Conservation (phyloP, 192 early-diverging fungal species). For the Linnemannia exigua region DNA sequence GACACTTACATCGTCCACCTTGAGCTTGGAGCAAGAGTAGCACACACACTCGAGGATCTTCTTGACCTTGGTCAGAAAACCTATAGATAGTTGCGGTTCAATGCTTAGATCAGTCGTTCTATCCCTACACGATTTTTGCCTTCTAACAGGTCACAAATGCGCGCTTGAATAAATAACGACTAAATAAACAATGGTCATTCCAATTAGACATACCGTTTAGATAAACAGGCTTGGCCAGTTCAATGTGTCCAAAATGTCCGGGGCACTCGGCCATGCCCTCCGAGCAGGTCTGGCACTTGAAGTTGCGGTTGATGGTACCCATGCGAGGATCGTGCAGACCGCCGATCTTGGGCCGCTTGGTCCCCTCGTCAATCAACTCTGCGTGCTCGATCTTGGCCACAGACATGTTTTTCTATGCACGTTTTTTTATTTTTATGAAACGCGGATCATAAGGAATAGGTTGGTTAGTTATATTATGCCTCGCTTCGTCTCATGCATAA, state of each 20-base stretch:
- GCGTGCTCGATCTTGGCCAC: constrained; percentile 93
- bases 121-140: constrained; percentile 9
- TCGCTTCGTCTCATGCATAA: not conserved
- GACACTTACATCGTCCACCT: constrained; percentile 79
- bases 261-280: constrained; percentile 96
- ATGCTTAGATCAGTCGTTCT: not conserved
- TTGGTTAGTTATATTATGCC: constrained; percentile 4
- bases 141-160: not conserved
- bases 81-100: constrained; percentile 56
- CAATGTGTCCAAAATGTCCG: constrained; percentile 98
- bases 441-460: constrained; percentile 8
- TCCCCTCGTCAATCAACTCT: constrained; percentile 89
- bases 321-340: constrained; percentile 94
- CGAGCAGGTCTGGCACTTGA: constrained; percentile 97
- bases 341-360: constrained; percentile 85
- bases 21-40: constrained; percentile 93
- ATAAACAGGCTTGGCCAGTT: constrained; percentile 95
- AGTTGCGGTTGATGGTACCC: constrained; percentile 98
- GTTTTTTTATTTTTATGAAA: not conserved
- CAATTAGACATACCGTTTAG: constrained; percentile 78
- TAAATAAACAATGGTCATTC: not conserved
- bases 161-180: not conserved
- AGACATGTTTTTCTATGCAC: constrained; percentile 93
- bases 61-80: constrained; percentile 94
- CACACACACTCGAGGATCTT: constrained; percentile 98